Evolutionary conservation across 2,329 filamentous ascomycete genomes (phyloP).

Genomic region (Aspergillus sp.): DNA sequence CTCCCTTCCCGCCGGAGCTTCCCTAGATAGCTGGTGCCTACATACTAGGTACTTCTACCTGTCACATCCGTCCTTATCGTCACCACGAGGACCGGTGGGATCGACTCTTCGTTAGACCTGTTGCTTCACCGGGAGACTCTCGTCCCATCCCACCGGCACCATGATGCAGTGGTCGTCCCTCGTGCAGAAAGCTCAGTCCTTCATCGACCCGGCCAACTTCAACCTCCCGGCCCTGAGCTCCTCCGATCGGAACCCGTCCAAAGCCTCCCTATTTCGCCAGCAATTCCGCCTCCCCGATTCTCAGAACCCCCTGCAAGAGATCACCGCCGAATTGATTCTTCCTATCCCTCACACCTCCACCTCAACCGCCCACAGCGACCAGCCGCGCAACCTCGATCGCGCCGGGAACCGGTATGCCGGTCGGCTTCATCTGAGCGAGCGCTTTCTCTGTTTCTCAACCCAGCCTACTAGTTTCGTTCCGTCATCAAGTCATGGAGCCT

Average conservation of each 20-base stretch:
- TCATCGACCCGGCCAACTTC: constrained; percentile 86
- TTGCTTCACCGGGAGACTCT: not conserved
- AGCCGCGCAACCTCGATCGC: constrained; percentile 55
- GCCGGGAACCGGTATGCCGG: constrained; percentile 83
- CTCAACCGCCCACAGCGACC: constrained; percentile 60
- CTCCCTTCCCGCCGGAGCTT: no score
- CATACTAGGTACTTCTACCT: no score
- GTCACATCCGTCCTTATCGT: no score
- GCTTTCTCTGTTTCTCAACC: constrained; percentile 95
- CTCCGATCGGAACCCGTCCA: constrained; percentile 80
- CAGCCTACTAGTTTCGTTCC: constrained; percentile 83
- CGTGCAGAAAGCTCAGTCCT: constrained; percentile 91
- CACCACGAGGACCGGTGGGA: no score
- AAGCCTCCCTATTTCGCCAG: constrained; percentile 87
- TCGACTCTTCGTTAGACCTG: no score
- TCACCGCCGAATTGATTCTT: constrained; percentile 91
- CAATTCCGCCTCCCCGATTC: constrained; percentile 94
- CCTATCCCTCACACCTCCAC: constrained; percentile 63
- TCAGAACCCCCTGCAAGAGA: constrained; percentile 92
- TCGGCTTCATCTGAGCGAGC: constrained; percentile 89
- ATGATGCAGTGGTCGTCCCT: constrained; percentile 73
- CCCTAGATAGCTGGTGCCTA: no score
- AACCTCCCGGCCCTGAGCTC: constrained; percentile 70
- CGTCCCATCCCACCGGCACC: constrained; percentile 11
- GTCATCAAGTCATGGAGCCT: constrained; percentile 74